Evolutionary conservation across 495 filamentous ascomycete genomes (phyloP), one percentile per base, ranked within the genome.

Genomic region (Clohesyomyces aquaticus): DNA sequence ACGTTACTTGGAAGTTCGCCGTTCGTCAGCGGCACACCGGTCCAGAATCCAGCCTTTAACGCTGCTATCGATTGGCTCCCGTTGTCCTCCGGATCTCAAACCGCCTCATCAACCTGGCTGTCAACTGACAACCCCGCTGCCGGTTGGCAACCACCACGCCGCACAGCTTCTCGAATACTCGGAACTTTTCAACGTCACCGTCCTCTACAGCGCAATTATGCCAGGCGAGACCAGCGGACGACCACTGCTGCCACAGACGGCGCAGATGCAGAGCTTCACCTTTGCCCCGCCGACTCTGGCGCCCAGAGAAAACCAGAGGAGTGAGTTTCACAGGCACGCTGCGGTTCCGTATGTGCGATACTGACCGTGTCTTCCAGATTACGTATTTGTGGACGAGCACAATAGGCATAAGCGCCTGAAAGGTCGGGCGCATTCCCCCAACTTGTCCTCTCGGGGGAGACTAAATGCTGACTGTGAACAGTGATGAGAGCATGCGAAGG

Each of bases 331-430:
- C 18, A 38, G 27, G 10, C 41, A 23, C 25, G 23, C 46, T 32
- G 46, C 25, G 32, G 25, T 27, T n/a, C 21, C 23, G 49, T 41
- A 43, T 26, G 29, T 9, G 6, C 8, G 21, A 46, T 35, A 28
- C 56, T 69, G 22, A 63, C 43, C 10, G 41, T 28, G n/a, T 18
- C 10, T 23, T 52, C 41, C 38, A 97, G 93, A 96, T 72, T 98
- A 96, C 89, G 94, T 99, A 48, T 99, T 99, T 71, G 94, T 99
- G 53, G 95, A 99, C 75, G 94, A 99, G 76, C 93, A 99, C 74
- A 99, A 98, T 76, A 87, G 94, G 46, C 94, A 99, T 77, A 97
- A 97, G 78, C 83, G 94, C 65, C 78, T 98, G 56, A 99, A 99
- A 81, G 93, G 93, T 96, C 85, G 62, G 78, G 35, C 53, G 32